Evolutionary conservation across 2,329 filamentous ascomycete genomes (phyloP).

Genomic region (Herpotrichia juniperi): DNA sequence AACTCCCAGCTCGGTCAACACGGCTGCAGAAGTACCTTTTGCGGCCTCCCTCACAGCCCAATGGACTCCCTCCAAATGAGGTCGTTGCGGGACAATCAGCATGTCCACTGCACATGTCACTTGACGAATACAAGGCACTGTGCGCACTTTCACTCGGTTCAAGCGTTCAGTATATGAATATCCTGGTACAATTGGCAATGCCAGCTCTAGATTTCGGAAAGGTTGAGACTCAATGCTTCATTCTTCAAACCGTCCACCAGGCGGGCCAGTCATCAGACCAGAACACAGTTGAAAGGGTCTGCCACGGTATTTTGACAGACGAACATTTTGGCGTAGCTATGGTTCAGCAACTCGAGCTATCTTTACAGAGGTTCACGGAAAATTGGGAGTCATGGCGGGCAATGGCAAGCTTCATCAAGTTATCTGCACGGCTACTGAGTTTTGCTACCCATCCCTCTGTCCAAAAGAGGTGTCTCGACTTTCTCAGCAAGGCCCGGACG

Average conservation of each 20-base stretch:
- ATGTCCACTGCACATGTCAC: constrained; percentile 56
- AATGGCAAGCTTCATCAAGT: constrained; percentile 46
- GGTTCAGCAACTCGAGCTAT: constrained; percentile 19
- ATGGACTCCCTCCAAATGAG: constrained; percentile 53
- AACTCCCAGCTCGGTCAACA: constrained; percentile 39
- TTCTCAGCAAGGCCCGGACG: constrained; percentile 40
- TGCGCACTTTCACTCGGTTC: constrained; percentile 55
- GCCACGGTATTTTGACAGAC: constrained; percentile 47
- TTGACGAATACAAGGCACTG: constrained; percentile 63
- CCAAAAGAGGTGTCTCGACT: constrained; percentile 29
- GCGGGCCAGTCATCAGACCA: constrained; percentile 45
- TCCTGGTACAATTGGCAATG: constrained; percentile 57
- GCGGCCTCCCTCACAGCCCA: constrained; percentile 28
- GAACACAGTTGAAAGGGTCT: constrained; percentile 27
- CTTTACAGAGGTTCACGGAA: constrained; percentile 11
- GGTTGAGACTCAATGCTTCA: constrained; percentile 53
- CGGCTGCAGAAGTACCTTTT: constrained; percentile 51
- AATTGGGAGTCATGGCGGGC: constrained; percentile 50
- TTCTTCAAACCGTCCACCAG: constrained; percentile 59
- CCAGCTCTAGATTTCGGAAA: constrained; percentile 58
- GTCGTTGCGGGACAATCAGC: constrained; percentile 57
- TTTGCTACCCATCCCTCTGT: constrained; percentile 35
- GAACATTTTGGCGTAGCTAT: constrained; percentile 35
- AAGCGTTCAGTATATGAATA: constrained; percentile 62
- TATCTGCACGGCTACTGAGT: constrained; percentile 54